These are phyloP conservation scores for Trifolium subterraneum DNA, from an alignment of 306 rosid genomes.

Conservation along the genomic window DNA sequence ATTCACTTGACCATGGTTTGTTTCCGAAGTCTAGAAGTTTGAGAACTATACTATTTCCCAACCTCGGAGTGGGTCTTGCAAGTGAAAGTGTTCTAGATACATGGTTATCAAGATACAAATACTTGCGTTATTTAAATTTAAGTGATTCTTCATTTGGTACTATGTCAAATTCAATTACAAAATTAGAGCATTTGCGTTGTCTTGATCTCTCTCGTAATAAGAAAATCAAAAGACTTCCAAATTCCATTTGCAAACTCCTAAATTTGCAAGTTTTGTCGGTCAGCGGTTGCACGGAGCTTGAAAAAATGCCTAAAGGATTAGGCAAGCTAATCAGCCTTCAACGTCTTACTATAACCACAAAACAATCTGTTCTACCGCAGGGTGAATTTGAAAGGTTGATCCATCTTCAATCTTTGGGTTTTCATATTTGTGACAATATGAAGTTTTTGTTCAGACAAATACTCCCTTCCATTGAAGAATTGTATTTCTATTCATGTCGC, in stretches of 20 bases:
- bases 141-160: neutral
- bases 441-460: neutral
- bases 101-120: neutral
- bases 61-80: neutral
- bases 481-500: neutral
- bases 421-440: neutral
- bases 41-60: neutral
- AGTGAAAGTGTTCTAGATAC: neutral
- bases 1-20: neutral
- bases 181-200: neutral
- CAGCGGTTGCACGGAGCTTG: neutral
- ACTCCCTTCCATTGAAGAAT: neutral
- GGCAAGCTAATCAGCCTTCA: conserved; percentile 26
- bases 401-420: neutral
- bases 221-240: neutral
- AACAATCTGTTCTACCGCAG: neutral
- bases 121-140: neutral
- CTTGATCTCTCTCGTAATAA: neutral
- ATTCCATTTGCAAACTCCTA: neutral
- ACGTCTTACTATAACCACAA: conserved; percentile 15
- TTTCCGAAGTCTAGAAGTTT: neutral
- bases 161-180: neutral
- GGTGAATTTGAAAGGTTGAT: neutral
- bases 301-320: conserved; percentile 25
- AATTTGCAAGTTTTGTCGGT: neutral